Percentiles rank a stretch among this genome's conserved stretches.
Evolutionary conservation across 805 yeast species (phyloP).

Genomic region (Yarrowia osloensis): DNA sequence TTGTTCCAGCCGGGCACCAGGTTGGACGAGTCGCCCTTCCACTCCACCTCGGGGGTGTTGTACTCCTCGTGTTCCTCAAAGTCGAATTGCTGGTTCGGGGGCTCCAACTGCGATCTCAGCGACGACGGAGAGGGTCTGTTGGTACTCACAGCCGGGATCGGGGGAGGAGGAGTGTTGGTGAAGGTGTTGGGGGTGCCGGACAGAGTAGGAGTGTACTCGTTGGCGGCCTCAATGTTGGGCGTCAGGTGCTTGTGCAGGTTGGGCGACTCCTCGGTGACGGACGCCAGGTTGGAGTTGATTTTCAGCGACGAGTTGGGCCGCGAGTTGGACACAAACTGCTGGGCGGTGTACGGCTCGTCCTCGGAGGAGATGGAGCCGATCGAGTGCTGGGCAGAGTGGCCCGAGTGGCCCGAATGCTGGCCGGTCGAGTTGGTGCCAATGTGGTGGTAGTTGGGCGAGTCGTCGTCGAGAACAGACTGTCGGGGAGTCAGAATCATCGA

Average conservation of each 20-base stretch:
- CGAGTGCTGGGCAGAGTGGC: constrained; percentile 13
- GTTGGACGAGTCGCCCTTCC: constrained; percentile 18
- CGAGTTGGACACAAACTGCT: constrained; percentile 19
- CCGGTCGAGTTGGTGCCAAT: constrained; percentile 19
- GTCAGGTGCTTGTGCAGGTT: constrained; percentile 17
- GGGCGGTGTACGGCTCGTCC: constrained; percentile 13
- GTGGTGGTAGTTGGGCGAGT: constrained; percentile 35
- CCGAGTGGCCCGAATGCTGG: constrained; percentile 6
- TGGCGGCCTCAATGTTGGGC: constrained; percentile 14
- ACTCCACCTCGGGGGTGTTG: constrained; percentile 24
- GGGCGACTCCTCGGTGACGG: constrained; percentile 16
- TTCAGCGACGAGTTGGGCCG: constrained; percentile 19
- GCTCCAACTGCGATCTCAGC: constrained; percentile 3
- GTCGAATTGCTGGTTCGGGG: constrained; percentile 21
- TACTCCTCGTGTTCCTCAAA: constrained; percentile 10
- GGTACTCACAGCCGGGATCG: constrained; percentile 22
- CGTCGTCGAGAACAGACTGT: constrained; percentile 39
- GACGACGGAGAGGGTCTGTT: constrained; percentile 23
- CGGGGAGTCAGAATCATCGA: constrained; percentile 37
- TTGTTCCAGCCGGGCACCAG: constrained; percentile 21
- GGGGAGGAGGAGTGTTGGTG: constrained; percentile 19
- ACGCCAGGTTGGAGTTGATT: constrained; percentile 16
- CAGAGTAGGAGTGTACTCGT: constrained; percentile 23
- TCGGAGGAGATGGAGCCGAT: constrained; percentile 24
- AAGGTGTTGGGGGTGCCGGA: background rate